These are phyloP conservation scores for Erodium chrysanthum DNA, from an alignment of 441 rosid species.

Conservation along the genomic window DNA sequence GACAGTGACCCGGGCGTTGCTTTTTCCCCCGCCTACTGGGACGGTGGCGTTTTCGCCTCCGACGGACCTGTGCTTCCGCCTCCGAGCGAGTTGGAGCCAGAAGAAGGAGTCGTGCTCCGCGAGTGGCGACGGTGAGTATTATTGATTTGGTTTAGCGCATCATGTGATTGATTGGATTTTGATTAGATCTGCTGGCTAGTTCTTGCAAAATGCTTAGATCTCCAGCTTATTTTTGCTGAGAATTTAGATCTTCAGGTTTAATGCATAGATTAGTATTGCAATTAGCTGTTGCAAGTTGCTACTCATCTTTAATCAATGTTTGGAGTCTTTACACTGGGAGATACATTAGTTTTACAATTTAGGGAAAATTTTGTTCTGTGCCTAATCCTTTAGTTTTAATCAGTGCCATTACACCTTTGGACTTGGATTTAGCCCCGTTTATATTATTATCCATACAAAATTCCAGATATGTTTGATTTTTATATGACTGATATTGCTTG, in stretches of 20 bases:
- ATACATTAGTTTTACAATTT: background rate
- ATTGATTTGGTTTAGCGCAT: background rate
- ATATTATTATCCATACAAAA: too few species aligned
- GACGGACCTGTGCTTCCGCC: constrained; percentile 72
- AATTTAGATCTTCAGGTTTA: constrained; percentile 2
- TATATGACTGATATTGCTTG: background rate
- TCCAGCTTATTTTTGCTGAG: background rate
- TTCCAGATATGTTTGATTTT: background rate
- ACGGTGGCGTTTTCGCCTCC: constrained; percentile 33
- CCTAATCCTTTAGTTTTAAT: too few species aligned
- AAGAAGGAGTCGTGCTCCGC: constrained; percentile 58
- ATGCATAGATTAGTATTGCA: background rate
- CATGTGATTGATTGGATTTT: constrained; percentile 3
- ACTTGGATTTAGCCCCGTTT: background rate
- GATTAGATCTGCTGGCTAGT: constrained; percentile 21
- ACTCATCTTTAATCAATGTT: background rate
- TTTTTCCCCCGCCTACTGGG: background rate
- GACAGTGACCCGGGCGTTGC: background rate
- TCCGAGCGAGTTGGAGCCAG: constrained; percentile 49
- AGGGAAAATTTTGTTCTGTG: too few species aligned
- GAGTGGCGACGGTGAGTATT: constrained; percentile 68
- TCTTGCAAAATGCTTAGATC: constrained; percentile 14
- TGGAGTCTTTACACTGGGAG: background rate
- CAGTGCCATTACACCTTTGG: background rate
- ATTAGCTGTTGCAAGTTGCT: background rate